Percentiles rank a stretch among this genome's conserved stretches.
Conservation (phyloP, 2,329 filamentous ascomycete species). For the Parastagonospora nodorum region DNA sequence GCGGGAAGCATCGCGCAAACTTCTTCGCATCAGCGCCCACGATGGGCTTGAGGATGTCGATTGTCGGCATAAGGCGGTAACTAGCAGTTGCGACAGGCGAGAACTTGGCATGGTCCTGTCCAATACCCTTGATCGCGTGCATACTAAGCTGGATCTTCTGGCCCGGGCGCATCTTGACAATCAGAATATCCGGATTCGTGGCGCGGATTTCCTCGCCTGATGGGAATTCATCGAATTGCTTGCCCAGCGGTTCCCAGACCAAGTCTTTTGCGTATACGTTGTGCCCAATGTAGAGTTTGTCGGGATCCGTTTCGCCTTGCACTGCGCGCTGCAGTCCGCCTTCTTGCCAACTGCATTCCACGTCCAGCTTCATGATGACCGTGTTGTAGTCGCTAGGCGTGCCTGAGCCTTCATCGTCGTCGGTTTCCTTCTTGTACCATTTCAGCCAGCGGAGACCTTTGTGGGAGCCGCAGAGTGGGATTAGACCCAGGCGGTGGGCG, state of each 20-base stretch:
- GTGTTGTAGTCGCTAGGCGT: conserved; percentile 80
- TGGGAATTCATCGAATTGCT: conserved; percentile 45
- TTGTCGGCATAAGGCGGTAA: conserved; percentile 88
- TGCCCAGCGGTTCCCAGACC: conserved; percentile 74
- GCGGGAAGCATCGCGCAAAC: conserved; percentile 86
- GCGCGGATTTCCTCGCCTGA: conserved; percentile 70
- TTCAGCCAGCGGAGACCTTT: conserved; percentile 80
- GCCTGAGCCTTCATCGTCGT: conserved; percentile 47
- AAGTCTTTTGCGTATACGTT: conserved; percentile 65
- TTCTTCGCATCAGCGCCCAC: conserved; percentile 85
- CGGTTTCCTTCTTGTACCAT: conserved; percentile 76
- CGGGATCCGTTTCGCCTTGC: conserved; percentile 76
- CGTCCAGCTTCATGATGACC: conserved; percentile 74
- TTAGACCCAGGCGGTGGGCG: conserved; percentile 83
- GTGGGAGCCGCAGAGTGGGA: conserved; percentile 82
- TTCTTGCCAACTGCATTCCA: conserved; percentile 79
- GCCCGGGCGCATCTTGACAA: conserved; percentile 90
- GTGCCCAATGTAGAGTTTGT: conserved; percentile 83
- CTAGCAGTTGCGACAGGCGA: conserved; percentile 93
- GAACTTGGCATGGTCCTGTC: conserved; percentile 95
- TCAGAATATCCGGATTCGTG: conserved; percentile 88
- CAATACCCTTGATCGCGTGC: conserved; percentile 94
- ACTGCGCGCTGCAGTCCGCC: conserved; percentile 62
- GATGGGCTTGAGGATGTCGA: conserved; percentile 82
- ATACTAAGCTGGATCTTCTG: conserved; percentile 85